Conservation (phyloP, 805 yeast species). For the Starmerella stigmatis region DNA sequence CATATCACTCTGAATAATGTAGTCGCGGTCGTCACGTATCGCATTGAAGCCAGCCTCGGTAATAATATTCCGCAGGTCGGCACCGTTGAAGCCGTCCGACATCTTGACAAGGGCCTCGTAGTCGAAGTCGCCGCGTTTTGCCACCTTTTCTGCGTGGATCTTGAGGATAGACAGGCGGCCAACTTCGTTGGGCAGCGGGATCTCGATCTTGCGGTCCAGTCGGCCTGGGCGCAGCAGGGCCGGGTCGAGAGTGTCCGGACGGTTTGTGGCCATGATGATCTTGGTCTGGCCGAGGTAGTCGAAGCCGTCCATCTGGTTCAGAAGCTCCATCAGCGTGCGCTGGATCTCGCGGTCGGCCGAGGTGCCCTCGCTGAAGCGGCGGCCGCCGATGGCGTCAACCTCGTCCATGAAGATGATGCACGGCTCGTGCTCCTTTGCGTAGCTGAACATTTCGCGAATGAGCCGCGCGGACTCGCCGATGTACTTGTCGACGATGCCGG, state of each 20-base stretch:
- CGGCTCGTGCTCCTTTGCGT: slow-evolving; percentile 96
- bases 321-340: slow-evolving; percentile 91
- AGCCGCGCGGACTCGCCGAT: slow-evolving; percentile 96
- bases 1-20: slow-evolving; percentile 82
- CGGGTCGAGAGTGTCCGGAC: slow-evolving; percentile 97
- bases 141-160: slow-evolving; percentile 76
- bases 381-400: slow-evolving; percentile 97
- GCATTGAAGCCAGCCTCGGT: slow-evolving; percentile 99
- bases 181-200: slow-evolving; percentile 88
- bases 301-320: slow-evolving; percentile 98
- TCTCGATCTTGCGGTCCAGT: slow-evolving; percentile 91
- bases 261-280: slow-evolving; percentile 97
- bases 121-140: slow-evolving; percentile 91
- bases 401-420: slow-evolving; percentile 98
- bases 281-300: slow-evolving; percentile 94
- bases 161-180: slow-evolving; percentile 91
- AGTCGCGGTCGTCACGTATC: slow-evolving; percentile 93
- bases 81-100: slow-evolving; percentile 99
- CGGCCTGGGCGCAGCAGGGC: slow-evolving; percentile 96
- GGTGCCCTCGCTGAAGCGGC: slow-evolving; percentile 95
- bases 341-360: slow-evolving; percentile 98
- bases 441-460: slow-evolving; percentile 95
- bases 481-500: slow-evolving; percentile 95
- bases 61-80: slow-evolving; percentile 89
- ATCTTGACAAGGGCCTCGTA: slow-evolving; percentile 94